Base-by-base conservation (phyloP, 2,329 filamentous ascomycete species). In the Aurifilum marmelostoma region DNA sequence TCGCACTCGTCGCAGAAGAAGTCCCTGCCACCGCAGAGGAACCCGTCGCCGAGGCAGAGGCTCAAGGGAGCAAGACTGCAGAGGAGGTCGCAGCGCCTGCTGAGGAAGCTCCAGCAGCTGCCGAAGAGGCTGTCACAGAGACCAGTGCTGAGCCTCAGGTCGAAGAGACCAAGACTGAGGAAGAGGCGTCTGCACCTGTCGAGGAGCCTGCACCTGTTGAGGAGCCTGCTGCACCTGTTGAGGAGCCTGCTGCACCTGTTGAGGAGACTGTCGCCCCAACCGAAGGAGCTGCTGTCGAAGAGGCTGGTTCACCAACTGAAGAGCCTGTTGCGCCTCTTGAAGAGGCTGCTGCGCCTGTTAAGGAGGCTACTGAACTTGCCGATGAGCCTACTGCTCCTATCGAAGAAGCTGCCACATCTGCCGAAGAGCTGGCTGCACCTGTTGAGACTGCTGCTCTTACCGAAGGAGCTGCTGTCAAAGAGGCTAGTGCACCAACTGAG, bases 91-190 rank as follows among this genome's bases (percentile, higher is more conserved):
- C n/a, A n/a, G n/a, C n/a, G n/a, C 34, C 43, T 11, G 56, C 32
- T 12, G 56, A 59, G 2, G 27, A 29, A 11, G 32, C 24, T 56
- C 24, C 27, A 5, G 52, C 56, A 6, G 59, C 56, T 29, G 34
- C 62, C 3, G 63, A 69, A 4, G 67, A 64, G 8, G n/a, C 56
- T 7, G 29, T 29, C 29, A 11, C 52, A 14, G 52, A 56, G 12
- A 14, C 52, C n/a, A 56, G 52, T n/a, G 52, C 29, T n/a, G 52
- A 56, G 52, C 52, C 52, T 2, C 24, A 37, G 18, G 29, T 34
- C 18, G 56, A 59, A 6, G 29, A 59, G 27, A 59, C 2, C 32
- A 59, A 59, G 56, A 37, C 16, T 11, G 54, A 29, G 29, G 58
- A 60, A 32, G 29, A 37, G 8, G 3, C 24, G 1, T 24, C 27